phyloP scores from a whole-genome alignment of 805 yeast species.

The Yarrowia deformans region DNA sequence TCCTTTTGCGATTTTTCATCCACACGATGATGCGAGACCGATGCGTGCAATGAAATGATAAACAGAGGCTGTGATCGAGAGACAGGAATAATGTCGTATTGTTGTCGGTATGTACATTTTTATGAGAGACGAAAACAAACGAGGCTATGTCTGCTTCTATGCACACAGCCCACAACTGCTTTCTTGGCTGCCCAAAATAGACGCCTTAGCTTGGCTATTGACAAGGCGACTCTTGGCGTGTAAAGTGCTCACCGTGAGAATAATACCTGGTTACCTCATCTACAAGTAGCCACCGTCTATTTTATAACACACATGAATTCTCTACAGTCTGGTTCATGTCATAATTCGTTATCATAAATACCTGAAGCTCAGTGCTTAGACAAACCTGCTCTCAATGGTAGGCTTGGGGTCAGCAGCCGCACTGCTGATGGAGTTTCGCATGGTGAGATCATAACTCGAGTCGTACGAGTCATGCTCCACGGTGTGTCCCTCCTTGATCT shows the following conservation, averaged over 20 bases:
- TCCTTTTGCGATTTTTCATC: neutral
- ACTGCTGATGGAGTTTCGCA: conserved; percentile 35
- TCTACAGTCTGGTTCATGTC: conserved; percentile 11
- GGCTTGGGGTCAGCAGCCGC: conserved; percentile 21
- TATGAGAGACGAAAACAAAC: too few species aligned
- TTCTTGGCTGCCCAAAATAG: neutral
- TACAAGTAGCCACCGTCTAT: too few species aligned
- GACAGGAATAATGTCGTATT: too few species aligned
- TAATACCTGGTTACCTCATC: too few species aligned
- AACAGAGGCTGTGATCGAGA: neutral
- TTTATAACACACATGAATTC: too few species aligned
- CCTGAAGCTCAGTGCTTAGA: conserved; percentile 21
- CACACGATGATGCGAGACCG: too few species aligned
- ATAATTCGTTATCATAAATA: conserved; percentile 34
- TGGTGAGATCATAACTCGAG: conserved; percentile 32
- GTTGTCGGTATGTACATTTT: too few species aligned
- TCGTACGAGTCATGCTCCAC: conserved; percentile 27
- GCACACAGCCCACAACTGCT: conserved; percentile 3
- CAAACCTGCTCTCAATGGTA: conserved; percentile 34
- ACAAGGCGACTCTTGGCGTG: conserved; percentile 9
- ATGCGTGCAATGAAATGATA: conserved; percentile 4
- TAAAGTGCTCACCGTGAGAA: neutral
- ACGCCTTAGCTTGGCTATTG: neutral
- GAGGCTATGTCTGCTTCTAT: neutral
- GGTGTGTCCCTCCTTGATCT: conserved; percentile 46